Base-by-base conservation (phyloP, 306 rosid species). In the Begonia masoniana region DNA sequence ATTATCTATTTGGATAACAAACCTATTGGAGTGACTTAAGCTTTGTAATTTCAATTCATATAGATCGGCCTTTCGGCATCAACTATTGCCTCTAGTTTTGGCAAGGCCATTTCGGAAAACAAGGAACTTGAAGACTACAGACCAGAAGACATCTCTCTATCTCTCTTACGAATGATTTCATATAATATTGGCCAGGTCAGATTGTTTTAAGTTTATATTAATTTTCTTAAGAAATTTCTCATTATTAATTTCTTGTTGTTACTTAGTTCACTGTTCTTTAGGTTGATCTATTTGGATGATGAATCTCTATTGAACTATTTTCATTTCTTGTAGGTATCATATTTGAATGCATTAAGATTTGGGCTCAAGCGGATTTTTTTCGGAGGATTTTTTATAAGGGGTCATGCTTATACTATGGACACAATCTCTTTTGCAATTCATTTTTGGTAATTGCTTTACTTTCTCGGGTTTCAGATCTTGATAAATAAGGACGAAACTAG, bases 321-420 rank as follows among this genome's bases (percentile, higher is more conserved):
- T 56, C 52, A 41, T 68, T 49, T 45, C 58, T 16, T 60, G 76
- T 69, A 91, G 99, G 81, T 91, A 71, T 55, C 99, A 57, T 86
- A 86, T 66, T 74, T 92, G 76, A 91, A 73, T 83, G 99, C 99
- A 47, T 69, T 91, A 58, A 79, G 81, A 43, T 86, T 79, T 65
- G 82, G 83, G 70, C 75, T 91, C 60, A 91, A 91, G 76, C 79
- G 99, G 50, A 91, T 91, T 24, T 86, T 86, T 77, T 91, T 91
- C 41, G 99, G 99, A 72, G 99, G 99, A 62, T 91, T 86, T 87
- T 91, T 91, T 59, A 91, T 91, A 70, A 70, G 99, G 79, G 96
- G 99, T 51, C 99, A 91, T 74, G 96, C 99, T 26, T 91, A 91
- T 72, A 91, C 99, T 65, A 91, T 86, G 99, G 99, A 91, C 72